Evolutionary conservation across 2,329 filamentous ascomycete species (phyloP).

Genomic region (Cyphellophora europaea): DNA sequence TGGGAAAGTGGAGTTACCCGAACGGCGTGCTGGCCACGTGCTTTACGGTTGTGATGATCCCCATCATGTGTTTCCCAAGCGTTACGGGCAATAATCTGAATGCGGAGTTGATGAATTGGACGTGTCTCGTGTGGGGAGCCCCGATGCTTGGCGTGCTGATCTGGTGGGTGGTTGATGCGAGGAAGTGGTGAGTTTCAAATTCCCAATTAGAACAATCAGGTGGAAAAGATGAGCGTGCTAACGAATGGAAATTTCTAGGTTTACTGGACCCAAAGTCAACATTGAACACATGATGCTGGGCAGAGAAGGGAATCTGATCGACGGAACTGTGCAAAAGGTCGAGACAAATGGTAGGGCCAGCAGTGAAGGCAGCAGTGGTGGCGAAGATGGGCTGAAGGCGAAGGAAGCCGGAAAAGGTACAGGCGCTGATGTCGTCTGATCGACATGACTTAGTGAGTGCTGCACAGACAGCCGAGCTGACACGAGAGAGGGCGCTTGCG

Average conservation of each 20-base stretch:
- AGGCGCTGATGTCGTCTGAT: no score
- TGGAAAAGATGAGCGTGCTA: conserved; percentile 55
- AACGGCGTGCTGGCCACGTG: conserved; percentile 47
- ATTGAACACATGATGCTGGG: conserved; percentile 32
- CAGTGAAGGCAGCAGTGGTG: background rate
- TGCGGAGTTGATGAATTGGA: conserved; percentile 46
- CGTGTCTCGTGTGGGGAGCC: conserved; percentile 23
- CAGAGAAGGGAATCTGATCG: conserved; percentile 27
- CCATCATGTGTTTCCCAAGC: conserved; percentile 57
- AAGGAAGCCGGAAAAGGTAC: background rate
- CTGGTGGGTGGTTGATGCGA: conserved; percentile 22
- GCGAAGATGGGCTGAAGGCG: background rate
- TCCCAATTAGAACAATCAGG: conserved; percentile 65
- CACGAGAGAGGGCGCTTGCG: no score
- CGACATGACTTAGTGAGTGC: no score
- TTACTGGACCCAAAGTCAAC: conserved; percentile 25
- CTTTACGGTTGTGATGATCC: conserved; percentile 59
- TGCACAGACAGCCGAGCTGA: no score
- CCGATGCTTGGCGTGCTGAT: conserved; percentile 22
- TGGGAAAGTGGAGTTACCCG: conserved; percentile 49
- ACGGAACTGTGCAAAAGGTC: conserved; percentile 17
- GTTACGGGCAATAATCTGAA: conserved; percentile 46
- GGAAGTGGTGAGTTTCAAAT: conserved; percentile 38
- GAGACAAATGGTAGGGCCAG: background rate
- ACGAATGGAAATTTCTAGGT: conserved; percentile 44